Evolutionary conservation across 2,329 filamentous ascomycete genomes (phyloP).

Genomic region (Colletotrichum zoysiae): DNA sequence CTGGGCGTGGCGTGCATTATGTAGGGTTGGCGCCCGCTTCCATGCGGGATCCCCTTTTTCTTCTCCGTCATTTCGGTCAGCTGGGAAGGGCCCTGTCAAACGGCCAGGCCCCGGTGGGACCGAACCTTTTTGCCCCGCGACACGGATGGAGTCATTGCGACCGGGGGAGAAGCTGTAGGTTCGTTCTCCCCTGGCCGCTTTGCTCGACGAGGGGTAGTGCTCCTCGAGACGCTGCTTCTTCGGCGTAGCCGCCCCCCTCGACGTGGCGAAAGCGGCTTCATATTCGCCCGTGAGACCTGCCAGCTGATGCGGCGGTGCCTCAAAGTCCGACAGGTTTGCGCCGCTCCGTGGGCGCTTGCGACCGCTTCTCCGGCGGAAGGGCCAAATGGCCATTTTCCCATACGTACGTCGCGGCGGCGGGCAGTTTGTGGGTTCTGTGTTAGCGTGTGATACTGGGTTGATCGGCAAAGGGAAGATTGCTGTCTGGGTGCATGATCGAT

Average conservation of each 20-base stretch:
- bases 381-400: conserved; percentile 81
- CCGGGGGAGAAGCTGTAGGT: conserved; percentile 74
- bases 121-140: conserved; percentile 47
- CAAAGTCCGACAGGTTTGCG: conserved; percentile 66
- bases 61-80: conserved; percentile 41
- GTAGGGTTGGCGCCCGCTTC: conserved; percentile 62
- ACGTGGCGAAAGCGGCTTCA: conserved; percentile 35
- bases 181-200: conserved; percentile 62
- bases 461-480: conserved; percentile 18
- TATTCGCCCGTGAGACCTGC: conserved; percentile 51
- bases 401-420: neutral
- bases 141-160: conserved; percentile 65
- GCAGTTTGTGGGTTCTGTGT: neutral
- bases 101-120: conserved; percentile 36
- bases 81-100: conserved; percentile 41
- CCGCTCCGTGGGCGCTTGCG: conserved; percentile 68
- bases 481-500: conserved; percentile 39
- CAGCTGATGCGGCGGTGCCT: conserved; percentile 51
- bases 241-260: conserved; percentile 43
- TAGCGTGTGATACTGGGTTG: conserved; percentile 26
- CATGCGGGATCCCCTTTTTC: conserved; percentile 45
- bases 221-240: conserved; percentile 60
- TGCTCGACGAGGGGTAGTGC: conserved; percentile 59
- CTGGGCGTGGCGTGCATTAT: conserved; percentile 69
- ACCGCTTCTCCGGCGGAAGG: conserved; percentile 80